A percentile compares a stretch with the other conserved stretches of the same genome.
Conservation (phyloP, 768 basidiomycete species). For the Crucibulum laeve region DNA sequence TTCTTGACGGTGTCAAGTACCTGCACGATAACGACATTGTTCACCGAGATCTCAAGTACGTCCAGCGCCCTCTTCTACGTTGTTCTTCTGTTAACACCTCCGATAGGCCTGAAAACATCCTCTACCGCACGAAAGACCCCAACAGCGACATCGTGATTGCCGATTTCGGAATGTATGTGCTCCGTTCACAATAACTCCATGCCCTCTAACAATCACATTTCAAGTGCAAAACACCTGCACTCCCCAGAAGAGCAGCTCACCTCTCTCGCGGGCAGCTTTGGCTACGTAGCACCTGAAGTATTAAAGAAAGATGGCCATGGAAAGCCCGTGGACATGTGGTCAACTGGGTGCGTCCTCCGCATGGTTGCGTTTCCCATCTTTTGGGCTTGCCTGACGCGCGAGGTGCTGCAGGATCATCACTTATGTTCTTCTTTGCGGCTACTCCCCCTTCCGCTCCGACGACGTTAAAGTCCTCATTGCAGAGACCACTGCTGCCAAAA, state of each 20-base stretch:
- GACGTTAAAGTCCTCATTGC: constrained; percentile 69
- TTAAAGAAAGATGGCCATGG: constrained; percentile 80
- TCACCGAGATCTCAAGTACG: constrained; percentile 91
- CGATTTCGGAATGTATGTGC: constrained; percentile 90
- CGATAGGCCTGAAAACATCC: constrained; percentile 88
- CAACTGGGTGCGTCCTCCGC: constrained; percentile 64
- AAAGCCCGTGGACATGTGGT: constrained; percentile 93
- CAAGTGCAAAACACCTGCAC: constrained; percentile 79
- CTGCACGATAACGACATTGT: constrained; percentile 92
- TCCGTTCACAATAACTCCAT: background rate
- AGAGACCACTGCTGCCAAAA: constrained; percentile 81
- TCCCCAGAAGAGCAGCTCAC: constrained; percentile 66
- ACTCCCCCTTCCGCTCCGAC: constrained; percentile 89
- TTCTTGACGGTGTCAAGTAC: constrained; percentile 83
- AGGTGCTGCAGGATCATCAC: constrained; percentile 70
- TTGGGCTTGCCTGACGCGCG: constrained; percentile 2
- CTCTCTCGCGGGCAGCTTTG: constrained; percentile 76
- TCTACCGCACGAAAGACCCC: constrained; percentile 75
- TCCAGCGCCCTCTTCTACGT: constrained; percentile 5
- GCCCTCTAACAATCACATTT: background rate
- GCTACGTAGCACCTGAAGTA: constrained; percentile 91
- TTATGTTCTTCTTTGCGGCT: constrained; percentile 92
- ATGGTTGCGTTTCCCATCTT: background rate
- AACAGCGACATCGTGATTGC: constrained; percentile 91
- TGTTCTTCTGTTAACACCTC: background rate